Evolutionary conservation across 202 grass and related monocot genomes (phyloP), one percentile per base, ranked within the genome.

Genomic region (Bolboschoenoplectus hybrid): DNA sequence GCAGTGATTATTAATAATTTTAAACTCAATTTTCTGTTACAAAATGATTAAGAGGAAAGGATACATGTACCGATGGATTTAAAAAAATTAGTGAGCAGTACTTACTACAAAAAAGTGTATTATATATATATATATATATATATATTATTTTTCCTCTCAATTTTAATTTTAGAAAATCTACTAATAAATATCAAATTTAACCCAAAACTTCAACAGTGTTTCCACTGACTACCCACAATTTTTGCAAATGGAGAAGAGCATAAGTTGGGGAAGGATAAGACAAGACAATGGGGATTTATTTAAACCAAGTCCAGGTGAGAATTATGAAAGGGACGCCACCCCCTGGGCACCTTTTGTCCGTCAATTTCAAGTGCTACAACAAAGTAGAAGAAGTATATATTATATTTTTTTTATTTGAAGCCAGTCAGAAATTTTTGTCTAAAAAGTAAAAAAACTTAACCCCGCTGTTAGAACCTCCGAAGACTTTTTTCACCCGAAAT

Each of bases 241-340:
- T 34, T 65, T 35, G 16, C 17, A 47, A 71, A 71, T 71, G 68
- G 40, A 71, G 65, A 67, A 16, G 68, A 47, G 7, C 71, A 51
- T 50, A 8, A 40, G 9, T 60, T 8, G 17, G n/a, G 35, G 61
- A 66, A 34, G 58, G 40, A 64, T 26, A 14, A 82, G 80, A 82
- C 39, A 34, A 67, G 80, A 82, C 80, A 64, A 60, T n/a, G 36
- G 0, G 39, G 14, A 19, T 81, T 57, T 63, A 1, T 13, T 11
- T 41, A 19, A 19, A 43, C 57, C 57, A 81, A 55, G 52, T 81
- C 35, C 40, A 63, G 34, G 38, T 44, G 38, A 62, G 57, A 39
- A 44, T 57, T 16, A 50, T 56, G 68, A 47, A 46, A 45, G 41
- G 12, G 66, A 69, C 36, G 66, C 17, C 5, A 43, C 66, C 6